Base-by-base conservation (phyloP, 202 grass and related monocot genomes). In the Setaria italica region DNA sequence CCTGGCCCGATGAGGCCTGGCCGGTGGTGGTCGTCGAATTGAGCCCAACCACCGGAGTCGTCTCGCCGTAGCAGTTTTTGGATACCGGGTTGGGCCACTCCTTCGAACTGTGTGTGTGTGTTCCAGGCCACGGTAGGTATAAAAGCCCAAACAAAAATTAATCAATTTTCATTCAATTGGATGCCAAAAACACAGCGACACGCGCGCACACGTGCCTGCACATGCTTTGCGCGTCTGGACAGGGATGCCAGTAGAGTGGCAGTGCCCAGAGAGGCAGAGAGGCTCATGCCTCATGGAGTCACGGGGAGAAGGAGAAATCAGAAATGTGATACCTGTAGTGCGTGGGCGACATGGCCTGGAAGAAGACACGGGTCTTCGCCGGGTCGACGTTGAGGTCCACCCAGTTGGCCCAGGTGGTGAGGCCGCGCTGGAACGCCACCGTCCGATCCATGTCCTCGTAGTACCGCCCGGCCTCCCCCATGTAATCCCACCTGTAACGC, bases 351-450 rank as follows among this genome's bases (percentile, higher is more conserved):
- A 92, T 94, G 78, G 93, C 92, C 45, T 96, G 96, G 82, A 96
- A 99, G 90, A 99, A 96, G 90, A 96, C 96, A 79, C 84, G 88
- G 58, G 93, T 94, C 83, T 80, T 92, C 72, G 62, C 84, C 25
- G 85, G 78, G 74, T 99, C 93, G 64, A 95, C n/a, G 79, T 90
- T 90, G 77, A 70, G 62, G 62, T 95, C 88, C 50, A 99, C 90
- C 96, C 96, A 99, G 81, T 85, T 96, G 70, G 93, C 86, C 96
- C 96, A 99, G 20, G 96, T 95, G 66, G 50, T 85, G 76, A 99
- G 78, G 62, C 86, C 96, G 80, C 77, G 91, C 88, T 88, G 93
- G 84, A 94, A 96, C 43, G 96, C 96, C 72, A 68, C 71, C 77
- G 85, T 86, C 80, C 96, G 70, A 70, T 96, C 96, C 96, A 99